These are phyloP conservation scores for Cladosporium phlei DNA, from an alignment of 2,329 filamentous ascomycete genomes.

Conservation along the genomic window DNA sequence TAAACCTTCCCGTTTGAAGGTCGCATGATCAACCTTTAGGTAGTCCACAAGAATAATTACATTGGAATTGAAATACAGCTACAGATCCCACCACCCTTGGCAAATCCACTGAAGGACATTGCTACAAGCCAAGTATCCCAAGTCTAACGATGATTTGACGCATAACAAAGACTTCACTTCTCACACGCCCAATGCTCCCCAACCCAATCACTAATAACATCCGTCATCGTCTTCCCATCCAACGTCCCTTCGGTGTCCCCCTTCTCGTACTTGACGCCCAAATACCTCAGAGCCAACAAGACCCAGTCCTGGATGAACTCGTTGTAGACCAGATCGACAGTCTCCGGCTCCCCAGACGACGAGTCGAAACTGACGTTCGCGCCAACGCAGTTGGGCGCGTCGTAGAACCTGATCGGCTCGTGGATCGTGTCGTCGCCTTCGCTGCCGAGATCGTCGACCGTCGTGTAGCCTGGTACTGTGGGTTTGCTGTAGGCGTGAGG, in stretches of 20 bases:
- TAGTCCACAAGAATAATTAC: too few species aligned
- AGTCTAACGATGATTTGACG: too few species aligned
- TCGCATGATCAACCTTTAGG: too few species aligned
- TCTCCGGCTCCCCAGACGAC: slow-evolving; percentile 53
- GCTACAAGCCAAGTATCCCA: too few species aligned
- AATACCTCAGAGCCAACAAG: slow-evolving; percentile 64
- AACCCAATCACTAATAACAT: slow-evolving; percentile 57
- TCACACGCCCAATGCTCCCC: slow-evolving; percentile 48
- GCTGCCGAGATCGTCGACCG: slow-evolving; percentile 71
- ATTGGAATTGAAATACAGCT: too few species aligned
- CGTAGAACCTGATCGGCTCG: slow-evolving; percentile 66
- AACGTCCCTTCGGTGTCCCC: slow-evolving; percentile 51
- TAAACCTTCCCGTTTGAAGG: too few species aligned
- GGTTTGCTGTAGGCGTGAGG: slow-evolving; percentile 18
- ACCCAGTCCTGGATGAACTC: slow-evolving; percentile 87
- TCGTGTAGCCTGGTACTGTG: slow-evolving; percentile 76
- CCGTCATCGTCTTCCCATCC: slow-evolving; percentile 51
- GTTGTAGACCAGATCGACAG: slow-evolving; percentile 82
- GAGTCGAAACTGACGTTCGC: slow-evolving; percentile 59
- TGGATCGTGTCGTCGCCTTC: slow-evolving; percentile 93
- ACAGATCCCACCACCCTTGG: too few species aligned
- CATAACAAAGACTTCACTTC: background rate
- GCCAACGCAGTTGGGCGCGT: slow-evolving; percentile 79
- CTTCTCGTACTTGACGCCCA: slow-evolving; percentile 47
- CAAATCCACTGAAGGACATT: too few species aligned